Percentiles rank a stretch among this genome's conserved stretches.
Evolutionary conservation across 352 stramenopile species (phyloP).

Genomic region (Paralagenidium karlingii): DNA sequence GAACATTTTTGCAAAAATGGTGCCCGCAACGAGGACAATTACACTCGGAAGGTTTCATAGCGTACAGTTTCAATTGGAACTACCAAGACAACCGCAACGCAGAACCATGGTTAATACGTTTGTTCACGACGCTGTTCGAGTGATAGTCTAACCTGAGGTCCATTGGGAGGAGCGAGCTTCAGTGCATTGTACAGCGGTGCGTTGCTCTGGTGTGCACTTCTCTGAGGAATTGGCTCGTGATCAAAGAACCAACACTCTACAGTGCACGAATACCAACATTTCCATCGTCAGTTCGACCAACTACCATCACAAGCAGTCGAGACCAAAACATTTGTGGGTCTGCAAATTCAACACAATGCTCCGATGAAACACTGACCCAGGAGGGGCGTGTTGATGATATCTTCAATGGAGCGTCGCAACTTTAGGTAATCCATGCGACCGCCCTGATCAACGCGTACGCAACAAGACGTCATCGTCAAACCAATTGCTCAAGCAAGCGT

Average conservation of each 20-base stretch:
- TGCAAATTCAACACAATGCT: neutral
- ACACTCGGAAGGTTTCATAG: constrained; percentile 75
- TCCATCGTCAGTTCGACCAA: neutral
- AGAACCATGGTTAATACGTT: neutral
- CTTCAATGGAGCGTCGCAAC: constrained; percentile 43
- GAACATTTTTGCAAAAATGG: constrained; percentile 60
- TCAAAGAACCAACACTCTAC: constrained; percentile 86
- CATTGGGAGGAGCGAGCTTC: constrained; percentile 56
- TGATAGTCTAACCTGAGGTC: constrained; percentile 36
- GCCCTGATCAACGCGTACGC: constrained; percentile 7
- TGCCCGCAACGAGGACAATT: constrained; percentile 47
- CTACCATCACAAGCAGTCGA: neutral
- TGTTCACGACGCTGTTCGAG: neutral
- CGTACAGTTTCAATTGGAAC: constrained; percentile 79
- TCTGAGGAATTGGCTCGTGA: constrained; percentile 40
- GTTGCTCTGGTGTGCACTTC: constrained; percentile 16
- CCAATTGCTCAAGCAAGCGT: neutral
- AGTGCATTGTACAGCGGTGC: constrained; percentile 41
- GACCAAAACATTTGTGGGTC: neutral
- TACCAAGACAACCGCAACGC: constrained; percentile 5
- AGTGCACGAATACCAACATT: neutral
- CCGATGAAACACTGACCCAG: constrained; percentile 15
- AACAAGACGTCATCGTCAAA: neutral
- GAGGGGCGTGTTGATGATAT: constrained; percentile 22
- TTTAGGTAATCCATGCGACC: constrained; percentile 61